Base-by-base conservation (phyloP, 352 stramenopile species). In the Blastocystis hominis region DNA sequence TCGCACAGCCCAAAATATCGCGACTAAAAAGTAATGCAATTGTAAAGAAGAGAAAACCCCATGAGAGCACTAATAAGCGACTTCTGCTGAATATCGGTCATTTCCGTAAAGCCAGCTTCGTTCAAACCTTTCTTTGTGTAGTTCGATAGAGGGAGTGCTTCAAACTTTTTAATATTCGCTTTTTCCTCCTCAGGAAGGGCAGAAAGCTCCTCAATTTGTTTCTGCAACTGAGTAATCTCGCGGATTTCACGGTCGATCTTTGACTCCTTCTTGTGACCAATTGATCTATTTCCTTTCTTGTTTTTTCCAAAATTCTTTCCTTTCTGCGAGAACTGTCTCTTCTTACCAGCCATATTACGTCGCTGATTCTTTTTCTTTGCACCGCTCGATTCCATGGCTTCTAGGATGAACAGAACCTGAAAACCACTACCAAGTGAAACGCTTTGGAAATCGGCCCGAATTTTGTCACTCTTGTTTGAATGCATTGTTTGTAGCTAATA, bases 1-100 rank as follows among this genome's bases (percentile, higher is more conserved):
- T 96, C 59, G 94, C 94, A 0, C 93, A 94, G 3, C 92, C 94
- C 2, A 97, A 91, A 70, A 97, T 94, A 86, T 97, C 94, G 36
- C 93, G 89, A 54, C 90, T 90, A 44, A 70, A 59, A 3, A 34
- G 64, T 94, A 3, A 92, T 95, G 9, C 95, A 72, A 5, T 0
- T 13, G 15, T 4, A 30, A 55, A 0, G 0, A 44, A 7, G 3
- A 86, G 0, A 44, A 7, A 7, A 86, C 59, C 76, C 63, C 47
- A 59, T 15, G 95, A 9, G 93, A 95, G 90, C 95, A 94, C 69
- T 93, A 93, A 2, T 93, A 92, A n/a, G 90, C 92, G 6, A 96
- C 89, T 70, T 95, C 93, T 86, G 63, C 90, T 97, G 94, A 72
- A 97, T 96, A 13, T 92, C 92, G 40, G 94, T 97, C 0, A 94